phyloP scores from a whole-genome alignment of 148 eudicot genomes.

The Nepenthes gracilis region DNA sequence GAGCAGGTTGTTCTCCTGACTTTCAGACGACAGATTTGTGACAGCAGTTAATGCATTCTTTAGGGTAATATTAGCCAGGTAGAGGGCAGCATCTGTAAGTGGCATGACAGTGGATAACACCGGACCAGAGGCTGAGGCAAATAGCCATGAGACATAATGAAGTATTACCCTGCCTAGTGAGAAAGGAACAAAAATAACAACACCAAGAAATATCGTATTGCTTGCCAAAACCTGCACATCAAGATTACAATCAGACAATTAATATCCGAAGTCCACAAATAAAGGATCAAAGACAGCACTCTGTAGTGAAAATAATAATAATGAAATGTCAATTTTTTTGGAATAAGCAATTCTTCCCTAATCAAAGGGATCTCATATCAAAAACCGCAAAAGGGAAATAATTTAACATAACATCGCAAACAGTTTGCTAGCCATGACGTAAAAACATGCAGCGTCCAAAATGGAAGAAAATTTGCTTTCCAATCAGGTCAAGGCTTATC shows the following conservation, averaged over 20 bases:
- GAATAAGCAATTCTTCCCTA: too few relatives aligned
- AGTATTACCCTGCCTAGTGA: conserved; percentile 78
- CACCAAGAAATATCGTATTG: conserved; percentile 93
- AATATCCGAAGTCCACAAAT: not conserved
- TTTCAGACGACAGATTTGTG: conserved; percentile 58
- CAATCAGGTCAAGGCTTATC: too few relatives aligned
- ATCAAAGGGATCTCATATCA: too few relatives aligned
- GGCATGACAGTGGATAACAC: conserved; percentile 67
- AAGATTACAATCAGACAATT: conserved; percentile 7
- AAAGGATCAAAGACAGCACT: not conserved
- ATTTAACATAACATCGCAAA: too few relatives aligned
- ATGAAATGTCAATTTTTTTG: too few relatives aligned
- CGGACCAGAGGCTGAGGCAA: conserved; percentile 58
- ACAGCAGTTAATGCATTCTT: conserved; percentile 74
- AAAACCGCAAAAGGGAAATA: too few relatives aligned
- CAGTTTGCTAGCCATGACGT: too few relatives aligned
- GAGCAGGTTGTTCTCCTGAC: conserved; percentile 26
- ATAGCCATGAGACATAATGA: conserved; percentile 62
- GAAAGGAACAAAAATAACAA: conserved; percentile 84
- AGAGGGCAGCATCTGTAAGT: conserved; percentile 68
- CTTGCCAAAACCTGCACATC: conserved; percentile 92
- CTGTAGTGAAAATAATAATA: too few relatives aligned
- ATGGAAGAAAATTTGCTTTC: too few relatives aligned
- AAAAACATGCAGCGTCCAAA: too few relatives aligned
- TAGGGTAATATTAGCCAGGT: conserved; percentile 72